A percentile compares a stretch with the other conserved stretches of the same genome.
Evolutionary conservation across 306 rosid genomes (phyloP).

Genomic region (Lotus japonicus): DNA sequence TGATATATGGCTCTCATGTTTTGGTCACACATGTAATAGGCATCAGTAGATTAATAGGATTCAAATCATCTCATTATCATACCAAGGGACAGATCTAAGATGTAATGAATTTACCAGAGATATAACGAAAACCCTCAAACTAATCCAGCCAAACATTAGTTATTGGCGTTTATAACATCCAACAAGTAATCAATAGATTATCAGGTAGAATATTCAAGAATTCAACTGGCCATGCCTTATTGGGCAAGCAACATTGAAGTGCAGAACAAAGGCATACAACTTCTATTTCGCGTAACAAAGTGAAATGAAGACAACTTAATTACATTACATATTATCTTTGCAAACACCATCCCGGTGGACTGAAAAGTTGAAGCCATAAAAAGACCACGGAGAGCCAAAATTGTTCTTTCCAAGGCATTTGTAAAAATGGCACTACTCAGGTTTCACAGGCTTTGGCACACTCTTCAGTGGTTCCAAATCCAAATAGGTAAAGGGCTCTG

Average conservation of each 20-base stretch:
- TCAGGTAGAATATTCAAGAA: background rate
- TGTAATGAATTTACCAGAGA: background rate
- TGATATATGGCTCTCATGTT: background rate
- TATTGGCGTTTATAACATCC: background rate
- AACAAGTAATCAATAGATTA: background rate
- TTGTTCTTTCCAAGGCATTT: background rate
- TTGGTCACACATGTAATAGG: background rate
- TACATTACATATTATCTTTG: background rate
- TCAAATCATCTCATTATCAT: background rate
- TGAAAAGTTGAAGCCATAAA: constrained; percentile 6
- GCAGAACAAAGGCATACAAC: background rate
- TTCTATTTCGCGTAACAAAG: constrained; percentile 7
- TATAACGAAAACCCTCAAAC: background rate
- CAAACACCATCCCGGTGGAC: background rate
- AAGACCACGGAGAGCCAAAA: background rate
- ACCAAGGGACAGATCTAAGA: background rate
- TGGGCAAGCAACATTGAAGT: constrained; percentile 17
- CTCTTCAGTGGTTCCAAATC: constrained; percentile 67
- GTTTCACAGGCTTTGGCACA: constrained; percentile 56
- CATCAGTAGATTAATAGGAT: background rate
- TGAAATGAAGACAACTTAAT: background rate
- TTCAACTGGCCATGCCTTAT: constrained; percentile 1
- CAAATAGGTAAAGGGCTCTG: constrained; percentile 72
- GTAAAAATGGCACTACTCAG: constrained; percentile 32
- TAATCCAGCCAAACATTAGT: background rate